Evolutionary conservation across 805 yeast species (phyloP).

Genomic region (Suhomyces vadensis): DNA sequence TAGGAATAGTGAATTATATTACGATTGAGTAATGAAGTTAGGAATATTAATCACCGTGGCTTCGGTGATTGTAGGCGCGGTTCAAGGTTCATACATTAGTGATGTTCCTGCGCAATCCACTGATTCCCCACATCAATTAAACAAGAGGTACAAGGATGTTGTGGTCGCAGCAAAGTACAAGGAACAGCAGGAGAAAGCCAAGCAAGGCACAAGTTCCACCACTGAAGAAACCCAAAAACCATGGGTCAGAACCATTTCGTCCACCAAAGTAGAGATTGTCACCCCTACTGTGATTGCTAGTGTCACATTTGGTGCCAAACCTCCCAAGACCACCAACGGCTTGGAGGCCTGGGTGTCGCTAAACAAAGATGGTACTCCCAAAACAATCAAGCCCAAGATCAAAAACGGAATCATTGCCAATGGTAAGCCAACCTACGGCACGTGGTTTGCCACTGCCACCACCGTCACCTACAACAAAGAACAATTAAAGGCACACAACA

Average conservation of each 20-base stretch:
- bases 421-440: slow-evolving; percentile 69
- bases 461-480: slow-evolving; percentile 58
- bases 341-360: slow-evolving; percentile 81
- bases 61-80: slow-evolving; percentile 6
- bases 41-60: slow-evolving; percentile 12
- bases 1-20: no score
- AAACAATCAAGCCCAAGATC: slow-evolving; percentile 72
- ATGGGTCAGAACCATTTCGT: slow-evolving; percentile 74
- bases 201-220: slow-evolving; percentile 6
- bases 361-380: slow-evolving; percentile 75
- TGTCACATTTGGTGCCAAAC: slow-evolving; percentile 64
- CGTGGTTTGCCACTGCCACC: slow-evolving; percentile 72
- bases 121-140: slow-evolving; percentile 14
- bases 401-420: slow-evolving; percentile 71
- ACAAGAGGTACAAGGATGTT: slow-evolving; percentile 31
- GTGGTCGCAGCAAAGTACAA: slow-evolving; percentile 32
- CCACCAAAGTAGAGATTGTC: slow-evolving; percentile 52
- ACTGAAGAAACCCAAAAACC: slow-evolving; percentile 44
- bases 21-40: slow-evolving; percentile 14
- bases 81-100: neutral
- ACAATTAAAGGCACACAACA: slow-evolving; percentile 69
- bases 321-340: slow-evolving; percentile 68
- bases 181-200: slow-evolving; percentile 18
- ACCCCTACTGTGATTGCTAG: slow-evolving; percentile 65
- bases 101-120: slow-evolving; percentile 12